Percentiles rank a stretch among this genome's conserved stretches.
These are phyloP conservation scores for Sisymbrium irio DNA, from an alignment of 345 rosid genomes.

Conservation along the genomic window DNA sequence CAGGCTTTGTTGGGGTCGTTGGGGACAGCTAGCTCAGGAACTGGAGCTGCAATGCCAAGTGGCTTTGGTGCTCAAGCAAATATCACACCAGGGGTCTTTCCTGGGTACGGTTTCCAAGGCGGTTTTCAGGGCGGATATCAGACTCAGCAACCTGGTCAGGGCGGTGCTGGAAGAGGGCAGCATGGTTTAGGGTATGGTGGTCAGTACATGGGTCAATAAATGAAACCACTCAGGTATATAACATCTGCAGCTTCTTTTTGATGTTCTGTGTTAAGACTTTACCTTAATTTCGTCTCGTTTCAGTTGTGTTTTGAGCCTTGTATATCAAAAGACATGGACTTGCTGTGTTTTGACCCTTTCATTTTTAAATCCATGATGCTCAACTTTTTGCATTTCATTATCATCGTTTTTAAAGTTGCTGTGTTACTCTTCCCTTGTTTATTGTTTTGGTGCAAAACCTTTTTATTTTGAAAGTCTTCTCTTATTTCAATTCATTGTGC, in stretches of 20 bases:
- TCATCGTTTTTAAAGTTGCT: background rate
- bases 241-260: background rate
- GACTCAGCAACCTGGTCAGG: constrained; percentile 66
- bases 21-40: constrained; percentile 51
- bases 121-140: constrained; percentile 45
- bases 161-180: constrained; percentile 71
- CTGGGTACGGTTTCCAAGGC: constrained; percentile 53
- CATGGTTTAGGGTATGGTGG: constrained; percentile 50
- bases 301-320: background rate
- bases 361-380: background rate
- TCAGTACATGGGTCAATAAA: constrained; percentile 76
- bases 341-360: constrained; percentile 5
- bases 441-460: background rate
- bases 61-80: constrained; percentile 53
- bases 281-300: background rate
- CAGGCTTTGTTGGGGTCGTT: constrained; percentile 50
- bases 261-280: background rate
- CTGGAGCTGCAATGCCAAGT: constrained; percentile 46
- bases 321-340: background rate
- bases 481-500: constrained; percentile 17
- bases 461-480: background rate
- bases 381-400: constrained; percentile 1
- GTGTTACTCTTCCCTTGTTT: background rate
- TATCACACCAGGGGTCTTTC: constrained; percentile 32
- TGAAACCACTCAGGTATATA: background rate